Evolutionary conservation across 805 yeast species (phyloP).

Genomic region (Myxozyma sirexii): DNA sequence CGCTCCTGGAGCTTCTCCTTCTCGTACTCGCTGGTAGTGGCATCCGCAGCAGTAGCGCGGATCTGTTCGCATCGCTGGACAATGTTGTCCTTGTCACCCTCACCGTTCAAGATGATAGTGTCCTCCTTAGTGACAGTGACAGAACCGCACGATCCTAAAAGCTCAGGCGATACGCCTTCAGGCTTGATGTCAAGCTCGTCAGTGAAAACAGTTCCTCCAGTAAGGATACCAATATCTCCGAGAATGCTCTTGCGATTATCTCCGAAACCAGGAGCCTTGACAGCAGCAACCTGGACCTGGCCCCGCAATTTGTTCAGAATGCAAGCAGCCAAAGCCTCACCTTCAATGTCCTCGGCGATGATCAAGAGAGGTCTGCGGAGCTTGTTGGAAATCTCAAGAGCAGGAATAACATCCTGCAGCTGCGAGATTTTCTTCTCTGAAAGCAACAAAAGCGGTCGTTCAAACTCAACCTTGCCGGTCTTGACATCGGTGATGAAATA

Average conservation of each 20-base stretch:
- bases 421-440: slow-evolving; percentile 91
- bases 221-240: slow-evolving; percentile 91
- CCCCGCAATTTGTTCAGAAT: slow-evolving; percentile 96
- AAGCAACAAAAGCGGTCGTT: slow-evolving; percentile 84
- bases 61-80: slow-evolving; percentile 91
- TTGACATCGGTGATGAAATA: slow-evolving; percentile 94
- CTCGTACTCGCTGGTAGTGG: slow-evolving; percentile 82
- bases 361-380: slow-evolving; percentile 89
- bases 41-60: slow-evolving; percentile 73
- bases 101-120: slow-evolving; percentile 90
- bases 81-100: slow-evolving; percentile 80
- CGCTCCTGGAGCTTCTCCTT: slow-evolving; percentile 96
- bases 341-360: slow-evolving; percentile 94
- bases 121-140: slow-evolving; percentile 93
- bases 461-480: slow-evolving; percentile 89
- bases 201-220: slow-evolving; percentile 86
- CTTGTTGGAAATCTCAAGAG: slow-evolving; percentile 90
- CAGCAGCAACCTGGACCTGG: slow-evolving; percentile 96
- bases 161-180: slow-evolving; percentile 86
- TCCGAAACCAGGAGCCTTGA: slow-evolving; percentile 98
- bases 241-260: slow-evolving; percentile 96
- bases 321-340: slow-evolving; percentile 98
- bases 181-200: slow-evolving; percentile 96
- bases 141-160: slow-evolving; percentile 89
- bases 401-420: slow-evolving; percentile 88